Evolutionary conservation across 495 filamentous ascomycete genomes (phyloP), one percentile per base, ranked within the genome.

Genomic region (Tuber calosporum): DNA sequence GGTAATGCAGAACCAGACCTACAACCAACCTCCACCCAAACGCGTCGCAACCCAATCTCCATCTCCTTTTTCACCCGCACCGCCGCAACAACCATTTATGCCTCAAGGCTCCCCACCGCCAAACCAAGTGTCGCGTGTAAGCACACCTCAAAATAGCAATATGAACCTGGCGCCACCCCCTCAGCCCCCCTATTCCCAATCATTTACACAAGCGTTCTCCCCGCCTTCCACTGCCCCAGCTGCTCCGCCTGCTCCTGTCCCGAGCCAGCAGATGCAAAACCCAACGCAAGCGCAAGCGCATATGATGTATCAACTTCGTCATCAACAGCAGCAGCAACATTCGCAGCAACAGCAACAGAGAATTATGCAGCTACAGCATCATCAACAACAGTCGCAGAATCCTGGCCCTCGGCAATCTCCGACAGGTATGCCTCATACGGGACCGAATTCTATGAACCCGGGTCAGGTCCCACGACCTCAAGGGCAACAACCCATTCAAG

Each of bases 11-110:
- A 93, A 94, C 82, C 93, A 95, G 82, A 84, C 88, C 5, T 92
- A 89, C 76, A 86, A 89, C 45, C 86, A 86, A 70, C 87, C 84
- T 79, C 87, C 89, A 45, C 91, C 90, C 20, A 92, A 94, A 83
- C 85, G 93, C 72, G 90, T 97, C 82, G 89, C 92, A 74, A 97
- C 95, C 38, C 89, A 92, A 42, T 97, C 94, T 22, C 94, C 94
- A 4, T 93, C 92, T 81, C 93, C 93, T 0, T 97, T 96, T 83
- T 93, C 93, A 1, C 92, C 93, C 30, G 90, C 90, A 39, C 87
- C 88, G 43, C 77, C 77, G 5, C 80, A 82, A 66, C 90, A 91
- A 77, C 88, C 90, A 71, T 92, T 94, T 77, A 88, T 86, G 66
- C 84, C 88, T 3, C 93, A 96, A 73, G 87, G 91, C 78, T 94